Evolutionary conservation across 257 asterid species (phyloP).

Genomic region (Fraxinus americana): DNA sequence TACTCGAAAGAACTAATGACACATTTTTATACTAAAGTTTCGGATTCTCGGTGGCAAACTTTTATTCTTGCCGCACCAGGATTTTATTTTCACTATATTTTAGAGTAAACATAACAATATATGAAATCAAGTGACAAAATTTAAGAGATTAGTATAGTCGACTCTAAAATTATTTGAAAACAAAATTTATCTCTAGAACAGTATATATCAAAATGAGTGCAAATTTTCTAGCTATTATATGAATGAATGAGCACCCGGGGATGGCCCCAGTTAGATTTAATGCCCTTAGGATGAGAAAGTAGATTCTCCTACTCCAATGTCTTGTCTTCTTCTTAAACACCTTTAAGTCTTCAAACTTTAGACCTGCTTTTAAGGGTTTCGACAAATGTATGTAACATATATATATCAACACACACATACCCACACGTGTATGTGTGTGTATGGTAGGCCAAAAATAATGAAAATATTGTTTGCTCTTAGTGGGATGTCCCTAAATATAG

Average conservation of each 20-base stretch:
- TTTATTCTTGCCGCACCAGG: too few species aligned
- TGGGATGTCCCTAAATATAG: constrained; percentile 35
- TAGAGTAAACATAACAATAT: too few species aligned
- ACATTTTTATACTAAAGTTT: too few species aligned
- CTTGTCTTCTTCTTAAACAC: constrained; percentile 65
- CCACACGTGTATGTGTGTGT: neutral
- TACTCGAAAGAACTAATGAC: too few species aligned
- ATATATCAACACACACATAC: neutral
- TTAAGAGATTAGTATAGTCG: neutral
- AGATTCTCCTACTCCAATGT: constrained; percentile 50
- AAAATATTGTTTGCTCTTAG: constrained; percentile 18
- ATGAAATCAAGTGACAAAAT: neutral
- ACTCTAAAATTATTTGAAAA: neutral
- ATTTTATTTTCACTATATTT: too few species aligned
- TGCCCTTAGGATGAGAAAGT: constrained; percentile 43
- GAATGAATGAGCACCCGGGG: neutral
- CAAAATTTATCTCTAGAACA: neutral
- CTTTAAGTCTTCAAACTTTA: constrained; percentile 60
- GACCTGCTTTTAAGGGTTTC: constrained; percentile 74
- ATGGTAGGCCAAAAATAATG: constrained; percentile 30
- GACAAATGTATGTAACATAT: constrained; percentile 37
- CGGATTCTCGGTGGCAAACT: neutral
- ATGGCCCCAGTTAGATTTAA: constrained; percentile 38
- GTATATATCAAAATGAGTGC: constrained; percentile 8
- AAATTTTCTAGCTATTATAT: neutral